A percentile compares a stretch with the other conserved stretches of the same genome.
Conservation (phyloP, 73 alveolate species). For the Durusdinium trenchii region DNA sequence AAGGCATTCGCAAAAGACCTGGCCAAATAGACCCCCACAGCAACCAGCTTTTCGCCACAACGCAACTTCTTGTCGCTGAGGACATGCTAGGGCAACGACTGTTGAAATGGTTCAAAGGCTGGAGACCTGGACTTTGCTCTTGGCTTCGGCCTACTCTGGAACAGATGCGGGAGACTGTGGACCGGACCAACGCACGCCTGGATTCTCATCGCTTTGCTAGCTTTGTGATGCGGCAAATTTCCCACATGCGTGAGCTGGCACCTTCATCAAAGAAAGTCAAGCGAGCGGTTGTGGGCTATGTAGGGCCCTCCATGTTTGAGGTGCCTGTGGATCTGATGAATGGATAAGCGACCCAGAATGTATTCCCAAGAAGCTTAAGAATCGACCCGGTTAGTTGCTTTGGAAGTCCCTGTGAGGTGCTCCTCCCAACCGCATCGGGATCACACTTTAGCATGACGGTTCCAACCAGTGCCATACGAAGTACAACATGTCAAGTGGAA, state of each 20-base stretch:
- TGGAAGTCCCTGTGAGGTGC: constrained; percentile 29
- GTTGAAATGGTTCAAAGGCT: constrained; percentile 50
- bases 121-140: constrained; percentile 19
- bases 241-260: constrained; percentile 59
- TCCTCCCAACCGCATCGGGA: background rate
- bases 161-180: background rate
- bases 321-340: background rate
- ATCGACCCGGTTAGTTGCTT: no score
- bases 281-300: constrained; percentile 73
- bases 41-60: no score
- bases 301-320: constrained; percentile 59
- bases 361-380: background rate
- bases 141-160: constrained; percentile 41
- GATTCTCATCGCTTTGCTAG: constrained; percentile 76
- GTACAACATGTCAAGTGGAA: constrained; percentile 63
- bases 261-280: constrained; percentile 26
- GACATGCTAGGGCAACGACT: constrained; percentile 48
- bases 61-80: background rate
- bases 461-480: constrained; percentile 49
- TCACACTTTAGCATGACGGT: constrained; percentile 59
- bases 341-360: background rate
- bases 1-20: no score
- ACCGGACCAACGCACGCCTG: constrained; percentile 57
- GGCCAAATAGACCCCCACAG: no score
- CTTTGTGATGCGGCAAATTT: constrained; percentile 67